Percentiles rank a stretch among this genome's conserved stretches.
Conservation (phyloP, 2,329 filamentous ascomycete genomes). For the Paraphaeosphaeria minitans region DNA sequence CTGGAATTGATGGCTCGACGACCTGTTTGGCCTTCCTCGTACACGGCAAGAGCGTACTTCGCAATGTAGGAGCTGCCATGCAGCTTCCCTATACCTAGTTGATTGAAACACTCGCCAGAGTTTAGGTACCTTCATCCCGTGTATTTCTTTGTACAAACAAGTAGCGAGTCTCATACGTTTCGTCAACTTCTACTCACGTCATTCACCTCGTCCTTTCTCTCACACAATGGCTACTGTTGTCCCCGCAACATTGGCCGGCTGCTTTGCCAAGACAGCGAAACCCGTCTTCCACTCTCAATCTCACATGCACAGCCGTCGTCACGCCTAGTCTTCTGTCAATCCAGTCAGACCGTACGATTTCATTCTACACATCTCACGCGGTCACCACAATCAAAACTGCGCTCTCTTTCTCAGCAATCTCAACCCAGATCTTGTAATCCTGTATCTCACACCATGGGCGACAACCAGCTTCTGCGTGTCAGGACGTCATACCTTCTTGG, state of each 20-base stretch:
- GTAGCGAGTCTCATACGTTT: background rate
- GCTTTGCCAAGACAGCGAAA: background rate
- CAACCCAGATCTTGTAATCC: background rate
- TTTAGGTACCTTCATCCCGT: background rate
- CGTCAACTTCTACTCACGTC: background rate
- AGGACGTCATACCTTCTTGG: constrained; percentile 38
- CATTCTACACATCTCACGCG: background rate
- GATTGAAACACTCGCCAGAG: background rate
- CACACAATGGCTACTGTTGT: background rate
- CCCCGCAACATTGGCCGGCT: background rate
- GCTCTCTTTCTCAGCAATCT: no score
- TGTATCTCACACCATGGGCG: constrained; percentile 17
- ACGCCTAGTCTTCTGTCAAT: background rate
- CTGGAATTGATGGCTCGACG: no score
- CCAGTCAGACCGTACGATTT: background rate
- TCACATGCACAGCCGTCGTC: no score
- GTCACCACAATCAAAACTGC: background rate
- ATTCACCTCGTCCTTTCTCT: background rate
- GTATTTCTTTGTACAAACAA: background rate
- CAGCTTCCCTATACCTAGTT: no score
- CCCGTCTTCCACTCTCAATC: background rate
- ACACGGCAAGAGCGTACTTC: background rate
- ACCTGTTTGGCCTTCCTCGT: background rate
- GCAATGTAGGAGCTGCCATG: no score
- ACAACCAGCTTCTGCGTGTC: constrained; percentile 21